Conservation (phyloP, 73 alveolate species). For the Uronychia binucleata region DNA sequence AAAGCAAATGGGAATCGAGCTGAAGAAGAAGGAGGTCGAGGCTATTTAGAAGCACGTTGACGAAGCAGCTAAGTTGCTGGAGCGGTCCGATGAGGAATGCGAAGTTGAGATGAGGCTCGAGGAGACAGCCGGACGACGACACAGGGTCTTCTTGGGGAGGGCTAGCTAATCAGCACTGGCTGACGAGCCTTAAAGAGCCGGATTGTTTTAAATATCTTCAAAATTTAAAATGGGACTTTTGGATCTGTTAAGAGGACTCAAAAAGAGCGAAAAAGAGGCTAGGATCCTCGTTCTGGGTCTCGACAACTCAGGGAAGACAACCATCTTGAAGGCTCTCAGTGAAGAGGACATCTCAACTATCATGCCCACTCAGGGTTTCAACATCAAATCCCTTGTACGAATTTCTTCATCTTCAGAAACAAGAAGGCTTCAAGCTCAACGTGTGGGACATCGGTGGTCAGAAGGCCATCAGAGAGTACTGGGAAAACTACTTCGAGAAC, state of each 20-base stretch:
- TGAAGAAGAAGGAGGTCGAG: too few relatives aligned
- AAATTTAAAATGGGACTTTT: constrained; percentile 88
- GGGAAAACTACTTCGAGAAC: constrained; percentile 99
- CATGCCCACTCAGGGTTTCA: constrained; percentile 98
- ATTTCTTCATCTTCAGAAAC: too few relatives aligned
- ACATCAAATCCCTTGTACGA: constrained; percentile 97
- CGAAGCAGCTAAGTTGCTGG: too few relatives aligned
- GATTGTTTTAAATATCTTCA: not conserved
- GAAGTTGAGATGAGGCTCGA: too few relatives aligned
- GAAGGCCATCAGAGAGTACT: constrained; percentile 97
- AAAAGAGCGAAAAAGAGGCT: constrained; percentile 93
- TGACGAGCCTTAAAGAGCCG: not conserved
- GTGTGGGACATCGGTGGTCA: constrained; percentile 99
- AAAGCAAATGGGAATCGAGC: too few relatives aligned
- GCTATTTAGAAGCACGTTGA: too few relatives aligned
- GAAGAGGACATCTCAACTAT: constrained; percentile 97
- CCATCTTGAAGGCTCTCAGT: constrained; percentile 90
- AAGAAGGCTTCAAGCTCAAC: constrained; percentile 91
- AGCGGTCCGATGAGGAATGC: too few relatives aligned
- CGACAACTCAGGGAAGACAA: constrained; percentile 97
- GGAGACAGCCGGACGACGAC: too few relatives aligned
- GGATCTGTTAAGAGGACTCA: constrained; percentile 87
- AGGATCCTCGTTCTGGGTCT: constrained; percentile 93
- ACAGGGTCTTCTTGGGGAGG: too few relatives aligned
- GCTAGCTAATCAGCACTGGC: too few relatives aligned